These are phyloP conservation scores for Phyllosticta citribraziliensis DNA, from an alignment of 2,329 filamentous ascomycete species.

Conservation along the genomic window DNA sequence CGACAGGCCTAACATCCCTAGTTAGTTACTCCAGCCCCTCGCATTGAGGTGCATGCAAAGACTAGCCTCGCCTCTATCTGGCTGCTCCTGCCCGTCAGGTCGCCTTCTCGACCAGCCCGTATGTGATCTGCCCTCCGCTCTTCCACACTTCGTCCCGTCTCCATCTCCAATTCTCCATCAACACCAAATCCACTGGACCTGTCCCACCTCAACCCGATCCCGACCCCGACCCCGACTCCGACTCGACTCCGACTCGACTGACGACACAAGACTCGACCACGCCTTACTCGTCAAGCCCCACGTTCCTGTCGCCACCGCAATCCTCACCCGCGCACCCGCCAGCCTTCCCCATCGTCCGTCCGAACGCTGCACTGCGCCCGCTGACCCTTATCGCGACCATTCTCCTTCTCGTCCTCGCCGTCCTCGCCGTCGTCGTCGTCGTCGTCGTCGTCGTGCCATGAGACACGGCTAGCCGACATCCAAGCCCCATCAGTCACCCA, in stretches of 20 bases:
- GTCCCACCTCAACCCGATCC: not conserved
- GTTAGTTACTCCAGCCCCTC: not conserved
- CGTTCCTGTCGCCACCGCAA: not conserved
- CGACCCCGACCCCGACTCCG: too few species aligned
- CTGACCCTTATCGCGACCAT: not conserved
- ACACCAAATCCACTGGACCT: not conserved
- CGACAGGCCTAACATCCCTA: not conserved
- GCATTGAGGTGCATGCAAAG: not conserved
- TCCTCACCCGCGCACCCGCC: not conserved
- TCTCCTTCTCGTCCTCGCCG: not conserved
- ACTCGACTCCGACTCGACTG: too few species aligned
- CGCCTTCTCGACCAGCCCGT: not conserved
- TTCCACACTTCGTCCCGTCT: not conserved
- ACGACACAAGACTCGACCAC: too few species aligned
- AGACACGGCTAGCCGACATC: conserved; percentile 8
- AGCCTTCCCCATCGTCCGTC: not conserved
- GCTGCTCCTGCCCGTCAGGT: not conserved
- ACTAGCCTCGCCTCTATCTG: not conserved
- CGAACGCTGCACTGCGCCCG: not conserved
- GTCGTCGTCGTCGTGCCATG: conserved; percentile 3
- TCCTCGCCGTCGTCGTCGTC: not conserved
- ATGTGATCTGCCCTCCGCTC: not conserved
- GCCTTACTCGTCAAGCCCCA: not conserved
- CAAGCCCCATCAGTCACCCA: conserved; percentile 1
- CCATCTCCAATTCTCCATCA: not conserved